phyloP scores from a whole-genome alignment of 257 asterid genomes.

The Perilla frutescens region DNA sequence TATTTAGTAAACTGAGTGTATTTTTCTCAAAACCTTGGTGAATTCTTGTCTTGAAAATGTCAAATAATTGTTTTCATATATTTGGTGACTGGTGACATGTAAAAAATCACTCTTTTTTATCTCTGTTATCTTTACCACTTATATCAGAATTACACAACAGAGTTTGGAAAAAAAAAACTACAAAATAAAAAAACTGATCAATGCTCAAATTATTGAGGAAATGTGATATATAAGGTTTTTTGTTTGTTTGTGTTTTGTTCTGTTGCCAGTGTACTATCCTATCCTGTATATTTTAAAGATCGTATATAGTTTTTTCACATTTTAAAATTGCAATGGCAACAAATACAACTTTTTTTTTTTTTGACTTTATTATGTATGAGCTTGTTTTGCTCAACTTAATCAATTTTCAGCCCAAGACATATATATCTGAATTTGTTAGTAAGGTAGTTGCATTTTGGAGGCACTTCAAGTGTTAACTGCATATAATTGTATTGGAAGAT shows the following conservation, averaged over 20 bases:
- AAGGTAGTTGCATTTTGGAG: slow-evolving; percentile 1
- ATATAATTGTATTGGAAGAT: slow-evolving; percentile 18
- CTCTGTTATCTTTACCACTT: slow-evolving; percentile 11
- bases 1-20: slow-evolving; percentile 6
- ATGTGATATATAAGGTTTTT: background rate
- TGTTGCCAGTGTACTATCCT: background rate
- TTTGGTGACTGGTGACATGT: slow-evolving; percentile 1
- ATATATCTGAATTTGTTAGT: background rate
- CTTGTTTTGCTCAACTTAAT: background rate
- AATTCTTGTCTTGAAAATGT: slow-evolving; percentile 3
- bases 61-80: background rate
- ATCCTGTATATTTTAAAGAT: background rate
- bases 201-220: background rate
- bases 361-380: background rate
- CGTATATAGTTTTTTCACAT: background rate
- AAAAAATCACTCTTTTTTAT: background rate
- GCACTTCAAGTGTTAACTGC: slow-evolving; percentile 13
- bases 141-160: background rate
- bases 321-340: background rate
- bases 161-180: background rate
- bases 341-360: background rate
- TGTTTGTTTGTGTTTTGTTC: background rate
- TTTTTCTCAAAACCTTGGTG: background rate
- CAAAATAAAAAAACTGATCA: background rate
- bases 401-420: background rate